Conservation (phyloP, 2,329 filamentous ascomycete genomes). For the Cladosporium halotolerans region DNA sequence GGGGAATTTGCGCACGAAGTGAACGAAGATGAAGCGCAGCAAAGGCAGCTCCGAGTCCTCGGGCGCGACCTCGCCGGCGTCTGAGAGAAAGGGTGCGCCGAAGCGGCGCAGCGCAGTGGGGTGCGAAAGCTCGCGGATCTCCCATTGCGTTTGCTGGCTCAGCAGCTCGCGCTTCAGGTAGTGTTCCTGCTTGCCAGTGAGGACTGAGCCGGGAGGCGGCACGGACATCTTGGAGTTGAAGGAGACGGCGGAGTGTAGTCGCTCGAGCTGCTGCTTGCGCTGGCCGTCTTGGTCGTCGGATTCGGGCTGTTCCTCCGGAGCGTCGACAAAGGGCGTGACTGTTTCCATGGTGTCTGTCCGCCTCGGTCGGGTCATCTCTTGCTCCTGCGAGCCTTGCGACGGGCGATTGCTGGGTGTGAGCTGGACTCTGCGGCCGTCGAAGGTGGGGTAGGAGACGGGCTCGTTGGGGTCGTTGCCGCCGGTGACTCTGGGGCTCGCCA, state of each 20-base stretch:
- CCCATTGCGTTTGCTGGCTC: slow-evolving; percentile 77
- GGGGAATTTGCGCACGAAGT: slow-evolving; percentile 95
- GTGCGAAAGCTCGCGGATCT: slow-evolving; percentile 88
- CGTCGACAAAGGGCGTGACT: slow-evolving; percentile 25
- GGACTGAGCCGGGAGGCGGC: slow-evolving; percentile 51
- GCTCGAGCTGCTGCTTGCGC: slow-evolving; percentile 2
- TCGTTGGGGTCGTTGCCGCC: not conserved
- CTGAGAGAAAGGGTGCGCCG: slow-evolving; percentile 88
- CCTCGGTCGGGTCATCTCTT: slow-evolving; percentile 8
- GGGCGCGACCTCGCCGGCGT: slow-evolving; percentile 85
- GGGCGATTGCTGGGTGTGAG: slow-evolving; percentile 5
- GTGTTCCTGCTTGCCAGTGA: slow-evolving; percentile 97
- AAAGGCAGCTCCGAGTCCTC: slow-evolving; percentile 91
- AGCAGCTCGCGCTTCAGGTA: slow-evolving; percentile 97
- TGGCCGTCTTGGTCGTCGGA: slow-evolving; percentile 2
- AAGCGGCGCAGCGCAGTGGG: slow-evolving; percentile 92
- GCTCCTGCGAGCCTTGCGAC: not conserved
- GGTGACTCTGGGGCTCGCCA: not conserved
- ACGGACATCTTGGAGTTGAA: slow-evolving; percentile 36
- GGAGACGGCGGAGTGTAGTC: slow-evolving; percentile 6
- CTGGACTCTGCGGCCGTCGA: slow-evolving; percentile 9
- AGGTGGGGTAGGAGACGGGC: slow-evolving; percentile 10
- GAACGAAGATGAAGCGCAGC: slow-evolving; percentile 92
- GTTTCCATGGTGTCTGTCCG: slow-evolving; percentile 25
- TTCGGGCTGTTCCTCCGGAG: slow-evolving; percentile 18